Base-by-base conservation (phyloP, 1,139 yeast genomes). In the Saccharomycopsis phalli region DNA sequence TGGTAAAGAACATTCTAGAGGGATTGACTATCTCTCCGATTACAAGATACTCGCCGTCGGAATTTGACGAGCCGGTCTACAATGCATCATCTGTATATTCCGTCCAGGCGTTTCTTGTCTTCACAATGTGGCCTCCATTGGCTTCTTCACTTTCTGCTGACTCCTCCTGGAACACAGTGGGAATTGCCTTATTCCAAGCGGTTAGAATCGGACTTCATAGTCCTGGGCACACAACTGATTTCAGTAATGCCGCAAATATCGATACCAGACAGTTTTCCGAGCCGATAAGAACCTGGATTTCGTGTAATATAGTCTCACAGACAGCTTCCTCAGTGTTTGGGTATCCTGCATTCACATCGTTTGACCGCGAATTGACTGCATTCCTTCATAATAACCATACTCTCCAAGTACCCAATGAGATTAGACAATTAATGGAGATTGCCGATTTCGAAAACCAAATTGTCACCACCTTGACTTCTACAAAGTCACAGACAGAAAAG, bases 121-220 rank as follows among this genome's bases (percentile, higher is more conserved):
- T 83, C 57, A 80, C 96, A 1, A 77, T 81, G 58, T 91, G 97
- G 97, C 97, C 97, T 0, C 95, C 96, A 2, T 69, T 88, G 36
- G 84, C 96, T 0, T 86, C 96, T 1, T 84, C 96, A 0, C 68
- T 91, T 37, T 82, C 94, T 59, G 95, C 97, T 0, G 97, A 91
- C 55, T 81, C 95, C 3, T 81, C 95, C 3, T 91, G 96, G 93
- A 84, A 82, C 54, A 84, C 96, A 1, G 81, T 86, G 13, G 96
- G 96, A 0, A 78, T 84, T 35, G 97, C 96, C 2, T 68, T 87
- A 53, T 83, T 83, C 56, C 94, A 83, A 56, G 96, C 96, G 0
- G 81, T 88, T 26, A 66, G 96, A 44, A 82, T 88, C 10, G 97
- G 98, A 0, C 63, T 91, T 29, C 95, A 91, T 55, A 70, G 82